Evolutionary conservation across 768 basidiomycete genomes (phyloP).

Genomic region (Suillus bovinus): DNA sequence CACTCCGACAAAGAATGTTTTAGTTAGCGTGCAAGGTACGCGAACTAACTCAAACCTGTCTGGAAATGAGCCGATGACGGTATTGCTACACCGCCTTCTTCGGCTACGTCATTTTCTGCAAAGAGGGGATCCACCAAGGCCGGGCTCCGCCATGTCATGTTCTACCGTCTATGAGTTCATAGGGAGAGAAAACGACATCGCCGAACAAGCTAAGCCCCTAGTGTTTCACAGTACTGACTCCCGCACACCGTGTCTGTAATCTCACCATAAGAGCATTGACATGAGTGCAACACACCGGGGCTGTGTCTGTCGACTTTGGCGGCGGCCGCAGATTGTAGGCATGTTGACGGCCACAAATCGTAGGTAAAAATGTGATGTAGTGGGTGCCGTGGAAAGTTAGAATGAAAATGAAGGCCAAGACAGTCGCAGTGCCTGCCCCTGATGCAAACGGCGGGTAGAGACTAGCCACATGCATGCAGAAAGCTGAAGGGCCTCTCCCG

Average conservation of each 20-base stretch:
- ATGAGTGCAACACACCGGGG: background rate
- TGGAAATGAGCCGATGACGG: background rate
- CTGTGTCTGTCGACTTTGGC: background rate
- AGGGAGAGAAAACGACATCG: background rate
- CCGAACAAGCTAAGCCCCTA: background rate
- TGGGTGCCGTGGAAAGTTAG: too few relatives aligned
- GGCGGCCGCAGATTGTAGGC: background rate
- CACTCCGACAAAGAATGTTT: background rate
- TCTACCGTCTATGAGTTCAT: too few relatives aligned
- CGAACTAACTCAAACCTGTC: background rate
- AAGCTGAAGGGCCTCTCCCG: background rate
- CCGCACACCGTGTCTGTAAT: background rate
- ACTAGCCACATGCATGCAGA: background rate
- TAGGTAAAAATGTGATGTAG: background rate
- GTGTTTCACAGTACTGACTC: background rate
- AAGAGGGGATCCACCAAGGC: background rate
- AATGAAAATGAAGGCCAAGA: background rate
- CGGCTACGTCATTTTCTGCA: background rate
- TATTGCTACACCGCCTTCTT: background rate
- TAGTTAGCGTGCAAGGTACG: background rate
- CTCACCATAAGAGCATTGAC: background rate
- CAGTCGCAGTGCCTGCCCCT: background rate
- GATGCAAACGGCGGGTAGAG: background rate
- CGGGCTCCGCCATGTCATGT: too few relatives aligned
- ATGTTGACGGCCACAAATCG: background rate